A percentile compares a stretch with the other conserved stretches of the same genome.
These are phyloP conservation scores for Leptosphaerulina australis DNA, from an alignment of 2,329 filamentous ascomycete species.

Conservation along the genomic window DNA sequence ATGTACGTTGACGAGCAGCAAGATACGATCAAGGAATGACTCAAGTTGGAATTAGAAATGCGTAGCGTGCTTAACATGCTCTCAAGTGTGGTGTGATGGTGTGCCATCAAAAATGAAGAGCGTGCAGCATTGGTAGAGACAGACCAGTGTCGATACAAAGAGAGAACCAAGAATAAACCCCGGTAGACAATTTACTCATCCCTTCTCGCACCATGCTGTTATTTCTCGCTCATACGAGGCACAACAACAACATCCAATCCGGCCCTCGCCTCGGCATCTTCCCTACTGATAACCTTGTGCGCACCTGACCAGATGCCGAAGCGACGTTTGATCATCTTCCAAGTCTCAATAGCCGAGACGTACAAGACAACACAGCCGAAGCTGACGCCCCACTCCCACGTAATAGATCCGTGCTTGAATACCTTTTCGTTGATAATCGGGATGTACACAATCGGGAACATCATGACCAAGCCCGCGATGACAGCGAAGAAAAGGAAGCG, in stretches of 20 bases:
- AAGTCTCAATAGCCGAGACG: slow-evolving; percentile 51
- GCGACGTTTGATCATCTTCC: slow-evolving; percentile 54
- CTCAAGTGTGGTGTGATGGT: slow-evolving; percentile 1
- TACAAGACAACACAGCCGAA: slow-evolving; percentile 51
- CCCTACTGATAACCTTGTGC: slow-evolving; percentile 37
- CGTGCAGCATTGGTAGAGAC: background rate
- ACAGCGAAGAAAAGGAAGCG: slow-evolving; percentile 55
- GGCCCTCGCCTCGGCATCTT: slow-evolving; percentile 47
- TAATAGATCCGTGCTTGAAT: slow-evolving; percentile 53
- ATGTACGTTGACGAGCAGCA: no score
- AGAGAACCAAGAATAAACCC: background rate
- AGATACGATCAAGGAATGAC: slow-evolving; percentile 1
- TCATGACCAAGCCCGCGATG: slow-evolving; percentile 49
- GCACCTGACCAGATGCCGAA: slow-evolving; percentile 44
- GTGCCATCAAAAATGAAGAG: background rate
- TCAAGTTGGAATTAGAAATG: background rate
- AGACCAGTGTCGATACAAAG: slow-evolving; percentile 7
- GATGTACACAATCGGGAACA: slow-evolving; percentile 55
- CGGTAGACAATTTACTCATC: background rate
- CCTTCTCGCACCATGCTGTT: background rate
- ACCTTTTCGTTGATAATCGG: slow-evolving; percentile 54
- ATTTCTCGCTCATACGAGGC: slow-evolving; percentile 24
- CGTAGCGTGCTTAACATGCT: background rate
- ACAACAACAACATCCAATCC: slow-evolving; percentile 22
- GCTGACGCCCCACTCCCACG: slow-evolving; percentile 56